Percentiles rank a stretch among this genome's conserved stretches.
phyloP scores from a whole-genome alignment of 1,139 yeast species.

The Geotrichum restrictum region DNA sequence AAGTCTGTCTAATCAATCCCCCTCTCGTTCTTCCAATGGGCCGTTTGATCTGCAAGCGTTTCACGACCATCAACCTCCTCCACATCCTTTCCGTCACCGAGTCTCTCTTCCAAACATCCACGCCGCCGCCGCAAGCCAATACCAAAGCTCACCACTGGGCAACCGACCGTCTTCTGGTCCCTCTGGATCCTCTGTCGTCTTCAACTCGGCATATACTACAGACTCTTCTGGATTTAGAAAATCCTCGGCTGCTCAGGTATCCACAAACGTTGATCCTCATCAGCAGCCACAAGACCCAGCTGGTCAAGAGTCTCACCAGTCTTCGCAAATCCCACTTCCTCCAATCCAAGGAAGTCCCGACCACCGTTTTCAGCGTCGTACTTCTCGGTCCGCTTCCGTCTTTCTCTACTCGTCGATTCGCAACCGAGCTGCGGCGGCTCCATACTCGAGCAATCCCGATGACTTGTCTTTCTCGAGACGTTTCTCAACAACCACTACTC shows the following conservation, averaged over 20 bases:
- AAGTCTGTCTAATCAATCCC: no score
- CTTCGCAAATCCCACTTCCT: constrained; percentile 12
- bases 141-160: constrained; percentile 9
- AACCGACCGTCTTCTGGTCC: constrained; percentile 16
- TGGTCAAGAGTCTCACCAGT: constrained; percentile 12
- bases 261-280: constrained; percentile 30
- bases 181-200: constrained; percentile 25
- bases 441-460: constrained; percentile 9
- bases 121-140: constrained; percentile 22
- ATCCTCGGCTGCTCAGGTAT: constrained; percentile 27
- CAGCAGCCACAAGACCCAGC: constrained; percentile 19
- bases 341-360: constrained; percentile 14
- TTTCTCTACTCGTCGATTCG: constrained; percentile 16
- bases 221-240: constrained; percentile 34
- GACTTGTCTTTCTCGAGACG: constrained; percentile 16
- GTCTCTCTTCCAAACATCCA: constrained; percentile 34
- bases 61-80: constrained; percentile 8
- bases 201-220: constrained; percentile 33
- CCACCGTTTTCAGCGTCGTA: constrained; percentile 12
- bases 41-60: constrained; percentile 1
- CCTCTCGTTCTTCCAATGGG: not conserved
- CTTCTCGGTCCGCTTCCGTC: constrained; percentile 14
- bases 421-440: constrained; percentile 11
- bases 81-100: constrained; percentile 28
- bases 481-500: constrained; percentile 14